These are phyloP conservation scores for Psidium friedrichsthalianum DNA, from an alignment of 345 rosid genomes.

Conservation along the genomic window DNA sequence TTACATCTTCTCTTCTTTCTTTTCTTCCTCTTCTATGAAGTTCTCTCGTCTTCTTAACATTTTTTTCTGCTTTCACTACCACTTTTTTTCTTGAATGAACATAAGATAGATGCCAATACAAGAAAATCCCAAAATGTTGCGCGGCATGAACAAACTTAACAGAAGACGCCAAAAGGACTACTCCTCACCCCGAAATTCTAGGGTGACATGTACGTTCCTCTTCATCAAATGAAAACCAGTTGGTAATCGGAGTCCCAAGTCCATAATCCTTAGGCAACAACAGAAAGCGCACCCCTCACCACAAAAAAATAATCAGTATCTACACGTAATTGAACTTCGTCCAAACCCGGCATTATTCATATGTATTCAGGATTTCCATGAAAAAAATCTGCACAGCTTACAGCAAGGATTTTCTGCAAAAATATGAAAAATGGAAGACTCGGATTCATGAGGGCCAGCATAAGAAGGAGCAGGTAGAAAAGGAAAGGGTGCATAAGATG, in stretches of 20 bases:
- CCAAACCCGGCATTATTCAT: neutral
- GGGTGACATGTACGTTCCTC: neutral
- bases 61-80: neutral
- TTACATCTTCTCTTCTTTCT: neutral
- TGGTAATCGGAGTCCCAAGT: neutral
- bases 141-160: neutral
- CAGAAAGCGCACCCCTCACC: neutral
- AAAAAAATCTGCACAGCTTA: neutral
- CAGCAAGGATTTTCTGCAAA: neutral
- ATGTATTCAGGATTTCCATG: neutral
- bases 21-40: neutral
- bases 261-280: neutral
- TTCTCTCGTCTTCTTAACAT: neutral
- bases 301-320: neutral
- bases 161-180: neutral
- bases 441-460: constrained; percentile 5
- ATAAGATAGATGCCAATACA: neutral
- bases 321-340: neutral
- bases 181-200: neutral
- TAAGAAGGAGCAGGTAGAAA: constrained; percentile 80
- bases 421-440: neutral
- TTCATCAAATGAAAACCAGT: neutral
- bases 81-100: neutral
- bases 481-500: constrained; percentile 88
- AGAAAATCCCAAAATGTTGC: neutral